Base-by-base conservation (phyloP, 2,329 filamentous ascomycete species). In the Alternaria arbusti region DNA sequence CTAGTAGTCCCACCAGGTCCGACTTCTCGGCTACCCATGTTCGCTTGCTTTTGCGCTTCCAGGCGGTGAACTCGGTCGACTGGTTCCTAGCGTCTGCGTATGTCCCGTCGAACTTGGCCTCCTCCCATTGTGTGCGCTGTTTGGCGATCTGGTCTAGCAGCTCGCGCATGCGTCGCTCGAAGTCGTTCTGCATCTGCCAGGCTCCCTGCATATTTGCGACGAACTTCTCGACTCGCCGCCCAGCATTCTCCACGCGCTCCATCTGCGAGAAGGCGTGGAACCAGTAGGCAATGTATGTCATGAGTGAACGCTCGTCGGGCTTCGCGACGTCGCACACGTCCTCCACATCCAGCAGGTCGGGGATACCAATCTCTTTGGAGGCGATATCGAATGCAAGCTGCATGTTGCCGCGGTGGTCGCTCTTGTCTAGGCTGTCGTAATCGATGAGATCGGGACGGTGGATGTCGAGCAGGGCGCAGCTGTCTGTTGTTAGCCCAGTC, bases 271-370 rank as follows among this genome's bases (percentile, higher is more conserved):
- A 99, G 72, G 96, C 96, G 78, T 99, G 96, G 86, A 99, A 99
- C 96, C 96, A 99, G 84, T 99, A 99, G 68, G 96, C 96, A 74
- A 99, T 99, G 81, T 99, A 99, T 1, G 96, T 99, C 96, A 99
- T 99, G 78, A 99, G 86, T 79, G 92, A 96, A 73, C 93, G 90
- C 82, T 99, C 96, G 79, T 99, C 96, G 23, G 96, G 96, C 82
- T 96, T 96, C 23, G 94, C 88, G 26, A 99, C 95, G 78, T 99
- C 96, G 79, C 93, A 97, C 20, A 99, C 96, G 83, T 99, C 96
- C 81, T 99, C 96, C 13, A 98, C 96, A 79, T 99, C 96, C 63
- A 99, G 87, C 78, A 99, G 85, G 74, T 95, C 93, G 15, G 96
- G 96, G 63, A 99, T 99, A 54, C 96, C 96, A 75, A 99, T 98